Evolutionary conservation across 2,329 filamentous ascomycete species (phyloP), one percentile per base, ranked within the genome.

Genomic region (Aspergillus sp.): DNA sequence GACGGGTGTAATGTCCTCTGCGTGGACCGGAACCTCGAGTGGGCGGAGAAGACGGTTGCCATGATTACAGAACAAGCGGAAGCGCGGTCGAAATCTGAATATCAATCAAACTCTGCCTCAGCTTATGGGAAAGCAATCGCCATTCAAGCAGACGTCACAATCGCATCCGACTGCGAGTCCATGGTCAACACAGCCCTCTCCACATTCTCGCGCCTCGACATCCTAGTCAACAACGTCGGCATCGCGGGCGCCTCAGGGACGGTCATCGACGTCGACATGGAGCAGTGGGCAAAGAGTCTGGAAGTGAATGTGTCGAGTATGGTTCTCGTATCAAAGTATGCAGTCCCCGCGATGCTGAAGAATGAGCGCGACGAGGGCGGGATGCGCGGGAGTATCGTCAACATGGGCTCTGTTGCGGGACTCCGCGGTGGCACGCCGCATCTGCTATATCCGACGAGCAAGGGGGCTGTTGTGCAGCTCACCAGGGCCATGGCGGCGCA

Each of bases 191-290:
- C 71, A 0, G 81, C 86, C 0, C 30, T 69, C 9, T 51, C 64
- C 6, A 25, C 72, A 1, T 89, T 84, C 64, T 86, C 85, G 0
- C 77, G 84, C 1, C 65, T 90, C 2, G 86, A 90, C 67, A 86
- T 90, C 47, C 75, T 90, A 0, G 77, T 90, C 41, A 90, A 90
- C 68, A 87, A 86, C 59, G 88, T 90, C 2, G 89, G 88, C 0
- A 77, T 89, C 22, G 80, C 80, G 4, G 88, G 88, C 0, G 82
- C 86, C 0, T 59, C 75, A 1, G 88, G 88, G 0, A 88, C 84
- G 1, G 87, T 87, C 0, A 79, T 85, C 1, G 83, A 87, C 0
- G 83, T 89, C 0, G 85, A 89, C 67, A 83, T 88, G 79, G 80
- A 72, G 0, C 77, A 80, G 11, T 91, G 86, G 85, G 78, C 82